Base-by-base conservation (phyloP, 1,284 basidiomycete genomes). In the Ceratobasidium sp. region DNA sequence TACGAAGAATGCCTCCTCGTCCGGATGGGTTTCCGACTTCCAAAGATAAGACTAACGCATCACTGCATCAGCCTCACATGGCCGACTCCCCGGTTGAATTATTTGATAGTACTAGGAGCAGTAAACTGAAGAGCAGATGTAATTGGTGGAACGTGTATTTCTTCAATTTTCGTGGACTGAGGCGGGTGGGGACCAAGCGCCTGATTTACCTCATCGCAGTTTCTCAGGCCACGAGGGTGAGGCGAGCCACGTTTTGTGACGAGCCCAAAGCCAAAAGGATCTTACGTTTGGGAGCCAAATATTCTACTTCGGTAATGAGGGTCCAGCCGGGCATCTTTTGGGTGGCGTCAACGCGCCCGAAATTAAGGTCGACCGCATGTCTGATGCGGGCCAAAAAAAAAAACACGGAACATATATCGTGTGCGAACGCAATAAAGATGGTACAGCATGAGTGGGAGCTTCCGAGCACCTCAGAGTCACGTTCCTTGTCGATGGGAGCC, bases 361-460 rank as follows among this genome's bases (percentile, higher is more conserved):
- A 21, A 21, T 57, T 39, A 28, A 57, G 12, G 23, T 36, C 23
- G 4, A 12, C 55, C 55, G 14, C 34, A n/a, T 57, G 34, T 57
- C 28, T n/a, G 55, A 39, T 39, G 14, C 9, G 12, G 9, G 34
- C 55, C 34, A 34, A 18, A 34, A 5, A n/a, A 23, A 30, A 23
- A 21, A 36, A 10, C 4, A n/a, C 23, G 5, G n/a, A n/a, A n/a
- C n/a, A 34, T 36, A n/a, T 16, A 18, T 57, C 23, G 39, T 57
- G 55, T 57, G 55, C 55, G 34, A 39, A 57, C 55, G 39, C 39
- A 39, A 34, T 57, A 30, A 57, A 57, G 55, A 39, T 18, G n/a
- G 30, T 39, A 4, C 18, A 34, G 5, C n/a, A 36, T n/a, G 28
- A 21, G 39, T 21, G 21, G 5, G 39, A 39, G n/a, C n/a, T n/a